A percentile compares a stretch with the other conserved stretches of the same genome.
phyloP scores from a whole-genome alignment of 176 grass and related monocot genomes.

The Raddia distichophylla region DNA sequence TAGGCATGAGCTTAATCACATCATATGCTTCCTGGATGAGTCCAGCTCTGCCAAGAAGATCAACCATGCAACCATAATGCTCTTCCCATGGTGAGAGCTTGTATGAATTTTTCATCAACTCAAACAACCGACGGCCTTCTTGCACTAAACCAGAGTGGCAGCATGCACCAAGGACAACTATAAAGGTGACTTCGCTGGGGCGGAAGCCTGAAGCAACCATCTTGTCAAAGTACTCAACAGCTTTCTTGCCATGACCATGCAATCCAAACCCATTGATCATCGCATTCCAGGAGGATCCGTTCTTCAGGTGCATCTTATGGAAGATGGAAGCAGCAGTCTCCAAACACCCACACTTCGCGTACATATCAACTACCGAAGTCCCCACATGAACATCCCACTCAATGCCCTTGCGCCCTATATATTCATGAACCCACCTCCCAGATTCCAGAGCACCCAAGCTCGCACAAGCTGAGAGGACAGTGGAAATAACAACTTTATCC shows the following conservation, averaged over 20 bases:
- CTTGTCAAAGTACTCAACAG: conserved; percentile 42
- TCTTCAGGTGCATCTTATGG: conserved; percentile 49
- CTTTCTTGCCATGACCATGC: conserved; percentile 45
- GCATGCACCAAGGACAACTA: conserved; percentile 45
- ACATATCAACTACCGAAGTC: conserved; percentile 57
- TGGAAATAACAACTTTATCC: conserved; percentile 51
- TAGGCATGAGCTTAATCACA: conserved; percentile 47
- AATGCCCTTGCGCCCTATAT: conserved; percentile 51
- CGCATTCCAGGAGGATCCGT: conserved; percentile 58
- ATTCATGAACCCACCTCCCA: conserved; percentile 56
- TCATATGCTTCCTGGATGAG: conserved; percentile 51
- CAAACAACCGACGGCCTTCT: conserved; percentile 42
- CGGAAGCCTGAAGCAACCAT: conserved; percentile 39
- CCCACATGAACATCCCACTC: conserved; percentile 59
- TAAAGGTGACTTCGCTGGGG: conserved; percentile 55
- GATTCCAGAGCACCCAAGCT: conserved; percentile 47
- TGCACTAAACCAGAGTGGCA: conserved; percentile 56
- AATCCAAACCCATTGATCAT: conserved; percentile 48
- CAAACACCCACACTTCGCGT: conserved; percentile 51
- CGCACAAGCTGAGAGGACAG: conserved; percentile 51
- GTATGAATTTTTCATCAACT: conserved; percentile 41
- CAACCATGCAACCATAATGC: conserved; percentile 60
- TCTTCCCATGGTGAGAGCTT: conserved; percentile 47
- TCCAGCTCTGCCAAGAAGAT: conserved; percentile 61
- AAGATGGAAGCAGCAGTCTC: conserved; percentile 46